A percentile compares a stretch with the other conserved stretches of the same genome.
These are phyloP conservation scores for Canavalia gladiata DNA, from an alignment of 306 rosid genomes.

Conservation along the genomic window DNA sequence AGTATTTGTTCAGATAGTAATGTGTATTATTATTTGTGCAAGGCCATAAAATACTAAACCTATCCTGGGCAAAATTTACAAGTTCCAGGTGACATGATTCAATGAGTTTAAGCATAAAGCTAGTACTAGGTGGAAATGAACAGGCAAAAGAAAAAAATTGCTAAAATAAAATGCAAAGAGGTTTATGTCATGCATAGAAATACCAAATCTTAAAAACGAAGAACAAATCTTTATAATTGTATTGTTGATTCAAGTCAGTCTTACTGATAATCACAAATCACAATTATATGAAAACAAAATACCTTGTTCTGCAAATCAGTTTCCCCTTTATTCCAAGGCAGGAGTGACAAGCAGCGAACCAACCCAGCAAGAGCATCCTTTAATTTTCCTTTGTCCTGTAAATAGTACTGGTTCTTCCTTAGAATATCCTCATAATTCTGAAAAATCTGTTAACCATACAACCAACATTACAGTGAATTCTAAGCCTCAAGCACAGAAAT, in stretches of 20 bases:
- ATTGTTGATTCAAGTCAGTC: slow-evolving; percentile 24
- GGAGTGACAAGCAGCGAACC: slow-evolving; percentile 78
- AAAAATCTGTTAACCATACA: slow-evolving; percentile 72
- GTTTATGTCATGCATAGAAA: background rate
- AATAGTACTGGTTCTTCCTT: slow-evolving; percentile 68
- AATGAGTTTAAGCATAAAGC: slow-evolving; percentile 13
- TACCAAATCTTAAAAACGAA: slow-evolving; percentile 18
- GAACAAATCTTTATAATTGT: slow-evolving; percentile 7
- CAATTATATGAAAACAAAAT: slow-evolving; percentile 38
- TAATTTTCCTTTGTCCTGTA: slow-evolving; percentile 80
- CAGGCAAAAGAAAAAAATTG: slow-evolving; percentile 6
- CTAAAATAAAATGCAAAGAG: slow-evolving; percentile 18
- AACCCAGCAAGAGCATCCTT: slow-evolving; percentile 76
- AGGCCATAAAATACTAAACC: background rate
- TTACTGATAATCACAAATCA: slow-evolving; percentile 27
- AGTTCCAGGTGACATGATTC: background rate
- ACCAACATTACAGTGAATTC: slow-evolving; percentile 34
- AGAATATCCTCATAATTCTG: slow-evolving; percentile 80
- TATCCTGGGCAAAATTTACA: background rate
- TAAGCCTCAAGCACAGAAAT: slow-evolving; percentile 28
- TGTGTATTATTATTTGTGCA: slow-evolving; percentile 15
- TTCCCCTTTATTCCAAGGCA: slow-evolving; percentile 76
- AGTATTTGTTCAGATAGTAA: slow-evolving; percentile 6
- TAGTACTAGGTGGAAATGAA: slow-evolving; percentile 22
- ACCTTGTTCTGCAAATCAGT: slow-evolving; percentile 68